phyloP scores from a whole-genome alignment of 352 stramenopile genomes.

The Aphanomyces cochlioides region DNA sequence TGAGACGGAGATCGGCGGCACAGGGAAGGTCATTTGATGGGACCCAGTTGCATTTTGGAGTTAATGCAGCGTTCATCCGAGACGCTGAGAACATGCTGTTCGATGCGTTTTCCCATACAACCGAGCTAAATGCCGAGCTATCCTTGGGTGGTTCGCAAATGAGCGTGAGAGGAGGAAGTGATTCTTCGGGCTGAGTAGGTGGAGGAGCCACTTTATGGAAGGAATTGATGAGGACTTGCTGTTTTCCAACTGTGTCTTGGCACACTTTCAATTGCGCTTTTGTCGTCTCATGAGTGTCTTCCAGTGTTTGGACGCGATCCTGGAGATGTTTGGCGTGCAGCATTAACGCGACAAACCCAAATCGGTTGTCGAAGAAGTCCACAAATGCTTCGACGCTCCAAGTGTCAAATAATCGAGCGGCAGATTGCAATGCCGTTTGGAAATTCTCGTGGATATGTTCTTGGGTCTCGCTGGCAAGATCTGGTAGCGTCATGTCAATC shows the following conservation, averaged over 20 bases:
- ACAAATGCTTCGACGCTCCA: conserved; percentile 20
- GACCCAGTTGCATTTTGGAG: background rate
- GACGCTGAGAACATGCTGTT: conserved; percentile 7
- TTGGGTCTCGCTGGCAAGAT: background rate
- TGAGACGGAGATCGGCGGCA: conserved; percentile 10
- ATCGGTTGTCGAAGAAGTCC: conserved; percentile 23
- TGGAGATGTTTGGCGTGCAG: background rate
- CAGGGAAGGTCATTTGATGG: conserved; percentile 13
- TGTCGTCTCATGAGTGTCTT: background rate
- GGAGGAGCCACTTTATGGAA: background rate
- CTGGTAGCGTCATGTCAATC: background rate
- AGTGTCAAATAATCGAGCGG: background rate
- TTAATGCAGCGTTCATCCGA: background rate
- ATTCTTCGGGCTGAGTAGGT: background rate
- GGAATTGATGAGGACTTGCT: conserved; percentile 15
- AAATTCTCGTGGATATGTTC: background rate
- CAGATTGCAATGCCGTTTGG: conserved; percentile 1
- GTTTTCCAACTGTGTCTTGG: background rate
- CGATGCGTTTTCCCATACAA: conserved; percentile 13
- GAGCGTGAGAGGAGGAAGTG: background rate
- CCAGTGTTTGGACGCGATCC: background rate
- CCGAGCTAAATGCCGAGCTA: background rate
- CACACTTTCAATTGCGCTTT: background rate
- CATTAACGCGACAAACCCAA: conserved; percentile 17
- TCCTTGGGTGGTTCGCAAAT: background rate